Conservation (phyloP, 139 green algal species). For the Asterochloris sp. region DNA sequence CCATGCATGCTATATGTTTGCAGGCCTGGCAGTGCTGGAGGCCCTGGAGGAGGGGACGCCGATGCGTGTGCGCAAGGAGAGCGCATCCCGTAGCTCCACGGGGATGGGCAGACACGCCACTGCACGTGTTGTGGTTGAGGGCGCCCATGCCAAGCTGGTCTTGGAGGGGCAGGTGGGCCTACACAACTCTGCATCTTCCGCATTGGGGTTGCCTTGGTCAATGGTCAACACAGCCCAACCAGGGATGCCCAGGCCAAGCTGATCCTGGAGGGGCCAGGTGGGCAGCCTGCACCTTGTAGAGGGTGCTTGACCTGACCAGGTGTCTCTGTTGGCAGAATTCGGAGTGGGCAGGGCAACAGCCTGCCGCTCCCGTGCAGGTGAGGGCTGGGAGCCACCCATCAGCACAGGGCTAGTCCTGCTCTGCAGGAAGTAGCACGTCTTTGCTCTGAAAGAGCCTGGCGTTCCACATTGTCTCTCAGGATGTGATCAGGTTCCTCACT, state of each 20-base stretch:
- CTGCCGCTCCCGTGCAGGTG: too few species aligned
- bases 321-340: background rate
- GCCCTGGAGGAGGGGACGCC: conserved; percentile 5
- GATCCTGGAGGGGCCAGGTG: background rate
- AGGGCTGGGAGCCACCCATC: too few species aligned
- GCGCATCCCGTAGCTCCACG: conserved; percentile 8
- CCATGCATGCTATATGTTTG: background rate
- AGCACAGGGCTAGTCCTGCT: too few species aligned
- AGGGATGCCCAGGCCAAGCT: background rate
- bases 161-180: conserved; percentile 7
- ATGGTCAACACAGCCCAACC: background rate
- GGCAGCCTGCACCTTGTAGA: background rate
- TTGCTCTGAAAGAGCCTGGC: too few species aligned
- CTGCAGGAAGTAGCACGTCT: too few species aligned
- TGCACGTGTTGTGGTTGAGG: conserved; percentile 1
- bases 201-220: background rate
- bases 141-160: background rate
- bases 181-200: background rate
- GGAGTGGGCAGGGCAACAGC: background rate
- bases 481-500: too few species aligned
- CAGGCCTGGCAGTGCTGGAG: conserved; percentile 7
- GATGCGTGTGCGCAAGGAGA: conserved; percentile 7
- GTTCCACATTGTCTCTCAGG: too few species aligned
- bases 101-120: conserved; percentile 8
- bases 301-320: background rate